Evolutionary conservation across 306 rosid genomes (phyloP), one percentile per base, ranked within the genome.

Genomic region (Abrus precatorius): DNA sequence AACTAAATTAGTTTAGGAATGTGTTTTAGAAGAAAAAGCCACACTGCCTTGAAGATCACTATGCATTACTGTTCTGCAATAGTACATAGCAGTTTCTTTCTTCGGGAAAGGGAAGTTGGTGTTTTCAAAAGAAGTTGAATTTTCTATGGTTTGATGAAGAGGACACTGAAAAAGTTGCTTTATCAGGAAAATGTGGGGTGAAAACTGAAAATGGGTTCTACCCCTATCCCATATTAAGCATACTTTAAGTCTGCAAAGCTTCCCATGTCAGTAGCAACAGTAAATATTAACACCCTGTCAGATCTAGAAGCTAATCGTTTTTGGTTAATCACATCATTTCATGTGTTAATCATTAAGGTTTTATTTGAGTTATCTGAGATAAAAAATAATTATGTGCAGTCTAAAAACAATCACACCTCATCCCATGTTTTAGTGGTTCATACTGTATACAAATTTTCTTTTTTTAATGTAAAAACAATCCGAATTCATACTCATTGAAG

Each of bases 211-310:
- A 76, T 59, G 30, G 13, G 54, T 56, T 33, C 75, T 20, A 47
- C 43, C 73, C 45, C 5, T 7, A 3, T 67, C 57, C 64, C 41
- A 9, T 11, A 69, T 56, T 40, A 47, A 68, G 72, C 63, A 45
- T 41, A 14, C 36, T 75, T 82, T 45, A 73, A 52, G 64, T 79
- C 32, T 41, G 34, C 12, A 63, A 81, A 33, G 63, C 55, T 52
- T 73, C n/a, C 63, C 48, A 34, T 75, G 76, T 82, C 76, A 82
- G 57, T 36, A 64, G 0, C 32, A 56, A 74, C 80, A 55, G 75
- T 73, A 5, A 9, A 57, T 74, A 36, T 80, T 3, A 80, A 72
- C 84, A 30, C 74, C 4, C 28, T 74, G 80, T 74, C 74, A 72
- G 72, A 54, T 63, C 57, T 47, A 60, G 71, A 77, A 77, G 75